These are phyloP conservation scores for Verticillium nubilum DNA, from an alignment of 2,329 filamentous ascomycete genomes.

Conservation along the genomic window DNA sequence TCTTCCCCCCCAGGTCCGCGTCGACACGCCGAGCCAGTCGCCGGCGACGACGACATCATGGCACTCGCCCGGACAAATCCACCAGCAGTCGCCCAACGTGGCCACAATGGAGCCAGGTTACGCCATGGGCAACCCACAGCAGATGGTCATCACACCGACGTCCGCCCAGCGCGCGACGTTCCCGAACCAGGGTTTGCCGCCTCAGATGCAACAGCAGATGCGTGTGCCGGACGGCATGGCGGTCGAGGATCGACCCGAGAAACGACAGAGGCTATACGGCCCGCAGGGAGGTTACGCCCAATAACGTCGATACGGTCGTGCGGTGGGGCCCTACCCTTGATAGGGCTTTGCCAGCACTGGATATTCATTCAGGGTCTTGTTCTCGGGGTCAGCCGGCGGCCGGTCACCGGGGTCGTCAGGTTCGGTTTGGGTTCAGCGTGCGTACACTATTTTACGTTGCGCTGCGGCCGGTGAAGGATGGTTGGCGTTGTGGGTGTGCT, in stretches of 20 bases:
- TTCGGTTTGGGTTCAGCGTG: not conserved
- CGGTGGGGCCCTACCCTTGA: not conserved
- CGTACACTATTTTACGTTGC: not conserved
- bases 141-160: conserved; percentile 28
- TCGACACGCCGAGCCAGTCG: conserved; percentile 51
- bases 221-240: conserved; percentile 24
- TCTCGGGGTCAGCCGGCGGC: not conserved
- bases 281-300: conserved; percentile 35
- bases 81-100: conserved; percentile 40
- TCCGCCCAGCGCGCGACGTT: conserved; percentile 21
- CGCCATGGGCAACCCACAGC: conserved; percentile 35
- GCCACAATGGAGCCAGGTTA: conserved; percentile 39
- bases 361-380: too few species aligned
- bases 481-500: not conserved
- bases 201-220: conserved; percentile 22
- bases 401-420: not conserved
- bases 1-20: conserved; percentile 35
- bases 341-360: not conserved
- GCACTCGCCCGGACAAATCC: conserved; percentile 48
- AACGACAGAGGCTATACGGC: conserved; percentile 45
- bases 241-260: conserved; percentile 40
- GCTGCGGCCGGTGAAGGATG: not conserved
- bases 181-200: conserved; percentile 34
- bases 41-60: conserved; percentile 40
- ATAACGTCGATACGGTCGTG: conserved; percentile 11